Evolutionary conservation across 495 filamentous ascomycete genomes (phyloP), one percentile per base, ranked within the genome.

Genomic region (Podospora bellae-mahoneyi): DNA sequence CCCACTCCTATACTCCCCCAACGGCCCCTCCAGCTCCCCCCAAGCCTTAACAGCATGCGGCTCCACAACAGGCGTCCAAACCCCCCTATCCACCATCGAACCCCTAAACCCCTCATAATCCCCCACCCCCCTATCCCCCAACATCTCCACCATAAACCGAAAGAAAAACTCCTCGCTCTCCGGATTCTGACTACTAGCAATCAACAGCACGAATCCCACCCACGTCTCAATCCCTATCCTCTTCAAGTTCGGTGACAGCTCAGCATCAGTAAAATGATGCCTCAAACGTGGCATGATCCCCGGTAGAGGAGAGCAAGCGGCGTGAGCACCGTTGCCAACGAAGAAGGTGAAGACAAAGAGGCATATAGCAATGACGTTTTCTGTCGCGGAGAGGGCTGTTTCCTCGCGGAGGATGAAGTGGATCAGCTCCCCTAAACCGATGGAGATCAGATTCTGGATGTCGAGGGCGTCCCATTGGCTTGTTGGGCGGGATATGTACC

Each of bases 371-470:
- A 48, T 65, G 10, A 69, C 66, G 53, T 68, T 69, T 54, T 72
- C 66, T 9, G 67, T 57, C 7, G 66, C 54, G 5, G 70, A 64
- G 13, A 72, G 27, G 16, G 9, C 0, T 0, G 48, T 27, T 60
- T 72, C 70, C 56, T 65, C 32, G 26, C 64, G 64, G 16, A 69
- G 62, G 30, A 60, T 64, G 66, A 67, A 72, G 2, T 64, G 64
- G 9, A 67, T 62, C 15, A 72, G 54, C 60, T 72, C 67, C 9
- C 70, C 70, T n/a, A 72, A 28, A 4, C 57, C 60, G 19, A 67
- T 60, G 27, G 64, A 60, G 19, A 72, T 61, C 0, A 72, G 34
- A 32, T 72, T 72, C 26, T 72, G 70, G 53, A 72, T 61, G 56
- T 72, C 66, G 7, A 68, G 56, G 6, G 64, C 64, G 39, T 72